Evolutionary conservation across 331 rosid species (phyloP).

Genomic region (Arachis monticola): DNA sequence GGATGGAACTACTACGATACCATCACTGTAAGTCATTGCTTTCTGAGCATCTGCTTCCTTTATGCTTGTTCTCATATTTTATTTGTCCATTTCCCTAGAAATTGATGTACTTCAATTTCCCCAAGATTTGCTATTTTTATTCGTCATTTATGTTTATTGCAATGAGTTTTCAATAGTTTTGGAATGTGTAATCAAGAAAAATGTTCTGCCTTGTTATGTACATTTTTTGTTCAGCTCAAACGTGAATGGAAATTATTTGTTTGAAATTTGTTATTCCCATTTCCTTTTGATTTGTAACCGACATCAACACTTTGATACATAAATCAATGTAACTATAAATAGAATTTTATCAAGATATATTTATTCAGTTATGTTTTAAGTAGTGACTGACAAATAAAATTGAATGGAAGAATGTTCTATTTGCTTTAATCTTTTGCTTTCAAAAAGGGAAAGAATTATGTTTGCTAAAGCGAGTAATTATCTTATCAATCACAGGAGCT

Average conservation of each 20-base stretch:
- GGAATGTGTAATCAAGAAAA: neutral
- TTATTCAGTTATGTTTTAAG: too few species aligned
- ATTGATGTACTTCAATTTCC: too few species aligned
- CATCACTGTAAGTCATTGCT: conserved; percentile 42
- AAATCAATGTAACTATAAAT: too few species aligned
- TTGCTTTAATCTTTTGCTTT: neutral
- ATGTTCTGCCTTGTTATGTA: neutral
- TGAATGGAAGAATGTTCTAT: too few species aligned
- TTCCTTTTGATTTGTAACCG: too few species aligned
- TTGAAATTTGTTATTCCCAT: neutral
- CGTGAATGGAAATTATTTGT: neutral
- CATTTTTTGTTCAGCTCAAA: neutral
- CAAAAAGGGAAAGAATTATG: neutral
- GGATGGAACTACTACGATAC: conserved; percentile 79
- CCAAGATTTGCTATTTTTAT: neutral
- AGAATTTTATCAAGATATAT: too few species aligned
- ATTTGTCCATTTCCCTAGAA: neutral
- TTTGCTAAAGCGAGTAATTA: neutral
- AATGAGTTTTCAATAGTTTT: neutral
- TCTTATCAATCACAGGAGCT: conserved; percentile 52
- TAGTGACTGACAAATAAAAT: too few species aligned
- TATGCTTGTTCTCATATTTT: neutral
- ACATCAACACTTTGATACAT: too few species aligned
- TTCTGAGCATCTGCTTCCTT: neutral
- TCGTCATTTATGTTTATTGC: neutral